phyloP scores from a whole-genome alignment of 352 stramenopile species.

The Phytophthora hybrid region DNA sequence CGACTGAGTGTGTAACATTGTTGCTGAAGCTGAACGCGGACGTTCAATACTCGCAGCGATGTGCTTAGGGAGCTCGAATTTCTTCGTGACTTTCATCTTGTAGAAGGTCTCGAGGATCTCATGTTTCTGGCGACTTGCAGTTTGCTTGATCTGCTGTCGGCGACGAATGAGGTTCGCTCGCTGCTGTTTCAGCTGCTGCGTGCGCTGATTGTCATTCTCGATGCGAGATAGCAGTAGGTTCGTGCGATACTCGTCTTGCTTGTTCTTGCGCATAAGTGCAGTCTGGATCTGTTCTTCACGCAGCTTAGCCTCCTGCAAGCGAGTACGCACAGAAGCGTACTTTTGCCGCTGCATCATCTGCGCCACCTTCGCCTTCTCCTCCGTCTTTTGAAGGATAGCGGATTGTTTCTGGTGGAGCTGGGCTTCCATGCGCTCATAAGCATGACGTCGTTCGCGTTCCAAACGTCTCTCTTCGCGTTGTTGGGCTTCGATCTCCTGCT shows the following conservation, averaged over 20 bases:
- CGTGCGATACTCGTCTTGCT: constrained; percentile 68
- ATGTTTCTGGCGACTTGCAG: constrained; percentile 64
- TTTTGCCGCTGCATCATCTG: constrained; percentile 67
- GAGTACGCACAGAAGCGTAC: constrained; percentile 49
- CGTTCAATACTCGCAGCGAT: constrained; percentile 46
- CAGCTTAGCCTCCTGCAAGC: constrained; percentile 76
- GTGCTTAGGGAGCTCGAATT: constrained; percentile 68
- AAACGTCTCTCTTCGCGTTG: constrained; percentile 58
- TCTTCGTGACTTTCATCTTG: constrained; percentile 87
- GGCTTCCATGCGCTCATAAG: constrained; percentile 74
- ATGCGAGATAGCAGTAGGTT: constrained; percentile 71
- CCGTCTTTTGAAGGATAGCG: constrained; percentile 48
- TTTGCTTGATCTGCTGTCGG: constrained; percentile 74
- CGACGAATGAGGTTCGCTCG: constrained; percentile 61
- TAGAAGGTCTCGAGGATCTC: constrained; percentile 84
- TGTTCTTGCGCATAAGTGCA: constrained; percentile 62
- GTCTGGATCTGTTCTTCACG: constrained; percentile 83
- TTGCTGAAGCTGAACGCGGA: constrained; percentile 49
- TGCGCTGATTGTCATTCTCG: constrained; percentile 67
- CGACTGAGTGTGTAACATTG: constrained; percentile 44
- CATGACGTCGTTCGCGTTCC: constrained; percentile 57
- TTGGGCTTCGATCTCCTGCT: constrained; percentile 56
- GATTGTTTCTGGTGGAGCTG: constrained; percentile 58
- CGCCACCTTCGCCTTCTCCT: constrained; percentile 64
- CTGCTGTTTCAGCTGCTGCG: constrained; percentile 63